phyloP scores from a whole-genome alignment of 495 filamentous ascomycete genomes.

The Hyaloscypha variabilis region DNA sequence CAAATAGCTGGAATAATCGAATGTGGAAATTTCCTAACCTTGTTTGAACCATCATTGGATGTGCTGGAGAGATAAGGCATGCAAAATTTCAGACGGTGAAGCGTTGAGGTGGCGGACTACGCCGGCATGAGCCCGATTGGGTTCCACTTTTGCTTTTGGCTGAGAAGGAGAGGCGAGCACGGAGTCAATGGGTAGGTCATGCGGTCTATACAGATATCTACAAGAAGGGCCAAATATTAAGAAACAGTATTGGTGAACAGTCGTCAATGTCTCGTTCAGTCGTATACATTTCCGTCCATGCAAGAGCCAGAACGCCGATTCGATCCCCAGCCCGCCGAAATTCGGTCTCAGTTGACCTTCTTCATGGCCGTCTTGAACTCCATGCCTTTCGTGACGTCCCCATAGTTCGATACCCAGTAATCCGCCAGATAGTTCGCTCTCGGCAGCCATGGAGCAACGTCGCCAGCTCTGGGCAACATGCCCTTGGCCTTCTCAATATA shows the following conservation, averaged over 20 bases:
- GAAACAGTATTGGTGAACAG: neutral
- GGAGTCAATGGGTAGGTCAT: neutral
- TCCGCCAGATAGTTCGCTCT: slow-evolving; percentile 58
- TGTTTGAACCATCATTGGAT: too few species aligned
- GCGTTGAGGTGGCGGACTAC: too few species aligned
- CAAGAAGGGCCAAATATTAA: neutral
- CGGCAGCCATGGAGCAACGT: slow-evolving; percentile 56
- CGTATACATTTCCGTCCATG: neutral
- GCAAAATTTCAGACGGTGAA: too few species aligned
- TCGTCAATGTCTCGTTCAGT: neutral
- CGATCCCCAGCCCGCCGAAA: neutral
- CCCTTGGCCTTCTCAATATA: slow-evolving; percentile 36
- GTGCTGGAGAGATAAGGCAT: too few species aligned
- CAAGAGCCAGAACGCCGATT: too few species aligned
- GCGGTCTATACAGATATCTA: neutral
- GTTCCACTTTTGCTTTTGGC: neutral
- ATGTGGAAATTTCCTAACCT: too few species aligned
- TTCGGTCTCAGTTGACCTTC: slow-evolving; percentile 10
- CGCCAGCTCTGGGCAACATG: slow-evolving; percentile 30
- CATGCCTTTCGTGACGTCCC: slow-evolving; percentile 39
- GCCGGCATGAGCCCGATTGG: too few species aligned
- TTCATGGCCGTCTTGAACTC: slow-evolving; percentile 16
- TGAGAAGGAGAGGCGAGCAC: neutral
- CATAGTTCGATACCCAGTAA: slow-evolving; percentile 49
- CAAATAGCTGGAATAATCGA: too few species aligned